Percentiles rank a stretch among this genome's conserved stretches.
phyloP scores from a whole-genome alignment of 2,329 filamentous ascomycete genomes.

The Dryadomyces quercivorus region DNA sequence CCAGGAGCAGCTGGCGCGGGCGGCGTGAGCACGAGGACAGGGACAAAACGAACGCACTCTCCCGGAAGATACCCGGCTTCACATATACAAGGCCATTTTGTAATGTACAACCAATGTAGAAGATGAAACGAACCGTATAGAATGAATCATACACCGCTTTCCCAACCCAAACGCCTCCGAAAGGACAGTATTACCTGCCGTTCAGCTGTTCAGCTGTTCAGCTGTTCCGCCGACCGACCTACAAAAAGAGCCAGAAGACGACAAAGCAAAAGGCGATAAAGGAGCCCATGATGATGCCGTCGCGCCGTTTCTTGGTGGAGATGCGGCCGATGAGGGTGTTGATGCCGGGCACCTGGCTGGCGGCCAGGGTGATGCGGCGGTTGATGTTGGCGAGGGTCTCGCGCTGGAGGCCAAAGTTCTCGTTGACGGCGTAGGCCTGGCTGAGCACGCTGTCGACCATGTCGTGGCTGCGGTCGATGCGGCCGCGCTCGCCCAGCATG shows the following conservation, averaged over 20 bases:
- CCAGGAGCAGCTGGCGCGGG: background rate
- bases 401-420: conserved; percentile 76
- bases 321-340: conserved; percentile 88
- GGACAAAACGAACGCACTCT: background rate
- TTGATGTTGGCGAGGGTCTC: conserved; percentile 85
- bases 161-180: background rate
- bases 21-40: background rate
- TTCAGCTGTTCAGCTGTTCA: too few relatives aligned
- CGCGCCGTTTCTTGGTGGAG: conserved; percentile 85
- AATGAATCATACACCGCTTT: background rate
- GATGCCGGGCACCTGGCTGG: conserved; percentile 83
- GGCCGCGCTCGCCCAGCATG: conserved; percentile 81
- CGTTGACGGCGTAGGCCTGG: conserved; percentile 93
- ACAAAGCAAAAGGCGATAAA: conserved; percentile 92
- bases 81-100: background rate
- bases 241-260: conserved; percentile 70
- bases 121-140: background rate
- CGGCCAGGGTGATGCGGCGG: conserved; percentile 76
- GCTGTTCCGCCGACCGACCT: too few relatives aligned
- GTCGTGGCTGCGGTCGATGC: conserved; percentile 80
- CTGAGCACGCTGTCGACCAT: conserved; percentile 83
- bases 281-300: conserved; percentile 81
- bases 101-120: background rate
- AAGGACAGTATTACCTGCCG: too few relatives aligned
- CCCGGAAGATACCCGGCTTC: background rate